phyloP scores from a whole-genome alignment of 2,329 filamentous ascomycete species.

The Paraphoma sp. region DNA sequence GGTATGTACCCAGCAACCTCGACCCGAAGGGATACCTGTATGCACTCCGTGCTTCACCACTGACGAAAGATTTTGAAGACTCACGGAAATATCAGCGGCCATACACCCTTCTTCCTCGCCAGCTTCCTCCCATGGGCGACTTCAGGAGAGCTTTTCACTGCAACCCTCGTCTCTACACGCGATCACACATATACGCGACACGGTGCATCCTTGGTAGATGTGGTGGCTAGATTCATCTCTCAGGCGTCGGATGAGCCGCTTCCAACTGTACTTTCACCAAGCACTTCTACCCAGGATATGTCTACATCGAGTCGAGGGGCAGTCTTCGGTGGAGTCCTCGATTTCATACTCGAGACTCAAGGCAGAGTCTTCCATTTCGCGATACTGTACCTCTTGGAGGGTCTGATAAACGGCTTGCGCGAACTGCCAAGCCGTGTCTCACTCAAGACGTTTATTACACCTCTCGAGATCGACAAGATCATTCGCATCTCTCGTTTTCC shows the following conservation, averaged over 20 bases:
- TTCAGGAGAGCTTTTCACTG: conserved; percentile 53
- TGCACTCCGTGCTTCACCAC: background rate
- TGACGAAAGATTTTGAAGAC: background rate
- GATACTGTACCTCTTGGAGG: conserved; percentile 52
- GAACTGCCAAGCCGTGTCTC: background rate
- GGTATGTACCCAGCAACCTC: conserved; percentile 1
- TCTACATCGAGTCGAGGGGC: conserved; percentile 12
- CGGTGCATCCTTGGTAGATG: conserved; percentile 47
- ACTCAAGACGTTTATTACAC: background rate
- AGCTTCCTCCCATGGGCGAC: conserved; percentile 57
- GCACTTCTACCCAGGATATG: conserved; percentile 4
- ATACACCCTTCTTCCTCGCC: conserved; percentile 43
- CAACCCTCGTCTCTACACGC: conserved; percentile 42
- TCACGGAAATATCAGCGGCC: conserved; percentile 7
- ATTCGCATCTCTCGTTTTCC: conserved; percentile 45
- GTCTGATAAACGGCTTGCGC: conserved; percentile 46
- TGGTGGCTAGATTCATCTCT: conserved; percentile 42
- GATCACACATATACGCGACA: conserved; percentile 46
- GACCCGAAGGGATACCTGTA: no score
- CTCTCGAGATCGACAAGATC: conserved; percentile 40
- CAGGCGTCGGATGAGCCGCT: conserved; percentile 3
- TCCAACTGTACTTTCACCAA: background rate
- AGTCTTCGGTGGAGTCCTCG: conserved; percentile 42
- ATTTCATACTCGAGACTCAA: conserved; percentile 43
- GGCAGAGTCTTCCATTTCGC: conserved; percentile 51